Evolutionary conservation across 2,329 filamentous ascomycete genomes (phyloP).

Genomic region (Penicillium sp.): DNA sequence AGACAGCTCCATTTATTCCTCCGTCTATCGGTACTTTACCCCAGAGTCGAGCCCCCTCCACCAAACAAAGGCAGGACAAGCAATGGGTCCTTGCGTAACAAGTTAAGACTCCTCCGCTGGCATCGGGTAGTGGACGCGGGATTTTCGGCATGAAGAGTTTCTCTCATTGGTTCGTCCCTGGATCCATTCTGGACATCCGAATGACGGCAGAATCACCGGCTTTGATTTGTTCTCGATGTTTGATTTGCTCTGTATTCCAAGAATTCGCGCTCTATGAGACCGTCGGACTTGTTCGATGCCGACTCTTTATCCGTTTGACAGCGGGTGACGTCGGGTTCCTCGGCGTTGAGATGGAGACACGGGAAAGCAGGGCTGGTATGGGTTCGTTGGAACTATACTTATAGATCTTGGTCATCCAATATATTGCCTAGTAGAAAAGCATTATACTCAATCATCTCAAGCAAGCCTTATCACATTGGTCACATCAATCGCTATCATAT

Average conservation of each 20-base stretch:
- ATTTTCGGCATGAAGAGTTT: conserved; percentile 16
- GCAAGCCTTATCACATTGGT: not conserved
- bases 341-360: not conserved
- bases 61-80: not conserved
- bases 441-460: not conserved
- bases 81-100: conserved; percentile 9
- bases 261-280: not conserved
- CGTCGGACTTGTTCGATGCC: conserved; percentile 11
- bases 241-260: not conserved
- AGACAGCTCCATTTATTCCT: conserved; percentile 7
- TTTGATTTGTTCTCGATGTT: conserved; percentile 1
- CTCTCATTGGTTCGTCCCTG: conserved; percentile 14
- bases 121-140: conserved; percentile 18
- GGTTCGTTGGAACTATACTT: conserved; percentile 13
- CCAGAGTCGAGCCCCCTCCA: conserved; percentile 16
- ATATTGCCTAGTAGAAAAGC: no score
- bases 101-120: conserved; percentile 8
- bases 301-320: conserved; percentile 12
- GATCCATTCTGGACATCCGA: conserved; percentile 17
- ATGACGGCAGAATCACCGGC: conserved; percentile 8
- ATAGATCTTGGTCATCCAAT: conserved; percentile 11
- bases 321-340: conserved; percentile 13
- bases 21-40: conserved; percentile 26
- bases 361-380: not conserved
- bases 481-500: not conserved